Base-by-base conservation (phyloP, 805 yeast genomes). In the Candida multigemmis region DNA sequence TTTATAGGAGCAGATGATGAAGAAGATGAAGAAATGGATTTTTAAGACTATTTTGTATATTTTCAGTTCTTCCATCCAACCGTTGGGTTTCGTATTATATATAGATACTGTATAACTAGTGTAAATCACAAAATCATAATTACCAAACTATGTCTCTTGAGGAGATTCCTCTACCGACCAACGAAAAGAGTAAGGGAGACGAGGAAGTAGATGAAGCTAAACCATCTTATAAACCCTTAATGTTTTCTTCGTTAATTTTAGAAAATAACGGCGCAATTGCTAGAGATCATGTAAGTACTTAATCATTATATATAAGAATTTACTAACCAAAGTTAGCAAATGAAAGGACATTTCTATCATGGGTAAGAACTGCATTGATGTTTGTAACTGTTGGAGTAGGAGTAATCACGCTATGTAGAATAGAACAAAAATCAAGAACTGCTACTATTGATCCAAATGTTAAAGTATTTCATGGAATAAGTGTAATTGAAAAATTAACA, bases 1-100 rank as follows among this genome's bases (percentile, higher is more conserved):
- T 59, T 79, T 39, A 57, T 75, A 24, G 61, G 53, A 25, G 64
- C 50, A 26, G 67, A 62, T 25, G 66, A 45, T 16, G 49, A 48
- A 16, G 47, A 47, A 15, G 42, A 32, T 25, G 43, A 44, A n/a
- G 50, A 41, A 19, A 52, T 50, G 59, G 34, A 31, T 14, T 26
- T 21, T 21, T 10, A 23, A 22, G 17, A 17, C 17, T 12, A 8
- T 22, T 13, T 8, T 14, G 16, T 11, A 16, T 22, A 13, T 22
- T 22, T 22, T 11, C 13, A 13, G 24, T 13, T 23, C 14, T 12
- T 18, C 26, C 16, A 24, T n/a, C n/a, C n/a, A n/a, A n/a, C n/a
- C n/a, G n/a, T n/a, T n/a, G n/a, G n/a, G n/a, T n/a, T n/a, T n/a
- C n/a, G n/a, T n/a, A n/a, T n/a, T n/a, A n/a, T n/a, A n/a, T n/a